phyloP scores from a whole-genome alignment of 345 rosid species.

The Capsella bursapastoris region DNA sequence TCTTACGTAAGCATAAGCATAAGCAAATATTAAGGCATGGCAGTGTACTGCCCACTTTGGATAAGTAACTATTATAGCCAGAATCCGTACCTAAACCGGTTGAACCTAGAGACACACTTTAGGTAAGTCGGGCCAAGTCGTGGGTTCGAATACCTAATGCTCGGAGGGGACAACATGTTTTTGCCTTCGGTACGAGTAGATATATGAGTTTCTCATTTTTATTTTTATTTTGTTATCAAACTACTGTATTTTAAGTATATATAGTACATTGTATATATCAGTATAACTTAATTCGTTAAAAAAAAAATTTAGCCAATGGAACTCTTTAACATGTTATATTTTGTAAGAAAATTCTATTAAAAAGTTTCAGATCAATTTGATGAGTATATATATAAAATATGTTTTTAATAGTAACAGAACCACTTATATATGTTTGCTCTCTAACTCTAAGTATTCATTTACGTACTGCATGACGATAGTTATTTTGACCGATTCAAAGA shows the following conservation, averaged over 20 bases:
- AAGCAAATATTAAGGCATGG: neutral
- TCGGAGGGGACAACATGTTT: neutral
- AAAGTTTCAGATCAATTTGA: no score
- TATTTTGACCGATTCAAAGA: slow-evolving; percentile 40
- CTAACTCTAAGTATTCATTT: no score
- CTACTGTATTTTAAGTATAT: no score
- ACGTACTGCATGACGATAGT: neutral
- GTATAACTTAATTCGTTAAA: no score
- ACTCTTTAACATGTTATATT: no score
- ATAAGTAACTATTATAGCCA: neutral
- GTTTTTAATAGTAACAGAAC: no score
- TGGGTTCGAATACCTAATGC: neutral
- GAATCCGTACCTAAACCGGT: neutral
- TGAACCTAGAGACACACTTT: neutral
- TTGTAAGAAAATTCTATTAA: no score
- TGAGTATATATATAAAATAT: no score
- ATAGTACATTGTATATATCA: no score
- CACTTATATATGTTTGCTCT: no score
- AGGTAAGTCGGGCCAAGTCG: neutral
- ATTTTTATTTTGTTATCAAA: no score
- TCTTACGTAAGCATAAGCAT: slow-evolving; percentile 1
- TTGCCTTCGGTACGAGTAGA: neutral
- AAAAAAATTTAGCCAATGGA: no score
- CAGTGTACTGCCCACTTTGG: slow-evolving; percentile 4
- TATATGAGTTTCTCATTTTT: neutral